Percentiles rank a stretch among this genome's conserved stretches.
phyloP scores from a whole-genome alignment of 192 early-diverging fungal genomes.

The Backusella macrospora region DNA sequence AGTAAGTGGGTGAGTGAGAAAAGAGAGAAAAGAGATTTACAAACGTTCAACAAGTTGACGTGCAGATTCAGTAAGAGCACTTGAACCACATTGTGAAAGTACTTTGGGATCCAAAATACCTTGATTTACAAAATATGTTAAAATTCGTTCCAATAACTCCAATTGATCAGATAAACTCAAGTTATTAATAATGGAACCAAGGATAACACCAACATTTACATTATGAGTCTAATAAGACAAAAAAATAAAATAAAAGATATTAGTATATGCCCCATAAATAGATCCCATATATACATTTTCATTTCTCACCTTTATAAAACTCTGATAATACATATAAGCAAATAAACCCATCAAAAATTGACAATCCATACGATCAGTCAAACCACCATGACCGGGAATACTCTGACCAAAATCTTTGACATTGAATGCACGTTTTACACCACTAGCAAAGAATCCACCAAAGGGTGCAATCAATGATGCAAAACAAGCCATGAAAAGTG shows the following conservation, averaged over 20 bases:
- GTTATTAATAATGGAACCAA: conserved; percentile 29
- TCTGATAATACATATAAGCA: conserved; percentile 81
- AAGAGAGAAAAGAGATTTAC: background rate
- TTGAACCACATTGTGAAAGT: conserved; percentile 23
- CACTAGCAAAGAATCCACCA: conserved; percentile 97
- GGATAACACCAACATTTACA: conserved; percentile 28
- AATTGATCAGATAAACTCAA: conserved; percentile 30
- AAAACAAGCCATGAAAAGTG: conserved; percentile 86
- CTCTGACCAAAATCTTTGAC: conserved; percentile 96
- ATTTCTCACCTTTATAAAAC: conserved; percentile 28
- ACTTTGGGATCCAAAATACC: conserved; percentile 32
- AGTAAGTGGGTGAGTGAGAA: too few relatives aligned
- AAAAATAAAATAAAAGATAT: background rate
- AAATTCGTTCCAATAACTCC: conserved; percentile 34
- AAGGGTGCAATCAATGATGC: conserved; percentile 96
- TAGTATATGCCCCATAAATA: background rate
- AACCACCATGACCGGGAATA: conserved; percentile 97
- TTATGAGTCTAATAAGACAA: conserved; percentile 34
- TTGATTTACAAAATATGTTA: conserved; percentile 41
- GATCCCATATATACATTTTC: background rate
- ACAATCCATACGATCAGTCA: conserved; percentile 98
- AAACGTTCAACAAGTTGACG: conserved; percentile 6
- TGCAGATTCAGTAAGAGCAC: conserved; percentile 30
- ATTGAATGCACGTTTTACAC: conserved; percentile 94
- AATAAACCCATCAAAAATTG: conserved; percentile 97